These are phyloP conservation scores for Aspergillus intermedius DNA, from an alignment of 2,329 filamentous ascomycete species.

Conservation along the genomic window DNA sequence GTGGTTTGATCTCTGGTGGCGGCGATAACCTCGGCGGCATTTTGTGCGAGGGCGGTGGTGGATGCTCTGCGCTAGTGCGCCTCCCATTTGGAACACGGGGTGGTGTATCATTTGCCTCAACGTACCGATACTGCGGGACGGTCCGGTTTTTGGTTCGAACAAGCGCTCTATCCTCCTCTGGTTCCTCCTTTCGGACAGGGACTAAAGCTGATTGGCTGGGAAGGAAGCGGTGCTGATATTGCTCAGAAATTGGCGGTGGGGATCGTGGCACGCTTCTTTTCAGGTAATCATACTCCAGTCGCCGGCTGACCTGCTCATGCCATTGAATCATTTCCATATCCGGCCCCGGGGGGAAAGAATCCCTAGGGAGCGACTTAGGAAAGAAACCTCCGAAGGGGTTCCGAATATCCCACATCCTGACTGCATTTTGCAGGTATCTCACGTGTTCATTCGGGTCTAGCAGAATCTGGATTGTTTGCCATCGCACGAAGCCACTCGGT, in stretches of 20 bases:
- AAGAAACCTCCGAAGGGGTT: conserved; percentile 59
- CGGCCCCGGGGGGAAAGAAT: conserved; percentile 63
- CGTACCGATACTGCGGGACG: conserved; percentile 11
- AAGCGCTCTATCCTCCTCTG: conserved; percentile 19
- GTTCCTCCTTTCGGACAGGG: conserved; percentile 23
- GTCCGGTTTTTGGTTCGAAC: conserved; percentile 11
- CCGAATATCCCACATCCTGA: conserved; percentile 67
- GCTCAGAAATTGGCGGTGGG: conserved; percentile 25
- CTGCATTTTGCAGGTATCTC: conserved; percentile 71
- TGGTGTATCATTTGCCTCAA: conserved; percentile 15
- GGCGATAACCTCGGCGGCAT: not conserved
- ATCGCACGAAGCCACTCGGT: conserved; percentile 76
- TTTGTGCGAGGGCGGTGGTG: not conserved
- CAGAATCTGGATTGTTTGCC: conserved; percentile 86
- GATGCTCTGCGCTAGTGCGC: conserved; percentile 14
- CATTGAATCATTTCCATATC: conserved; percentile 78
- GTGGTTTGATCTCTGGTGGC: conserved; percentile 5
- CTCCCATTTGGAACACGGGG: conserved; percentile 17
- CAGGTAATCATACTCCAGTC: conserved; percentile 57
- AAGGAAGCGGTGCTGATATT: conserved; percentile 5
- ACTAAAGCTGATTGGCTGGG: conserved; percentile 15
- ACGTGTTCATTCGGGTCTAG: conserved; percentile 85
- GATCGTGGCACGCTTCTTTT: conserved; percentile 32
- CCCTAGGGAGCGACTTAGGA: conserved; percentile 58
- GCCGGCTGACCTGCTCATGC: conserved; percentile 71